phyloP scores from a whole-genome alignment of 805 yeast species.

The Candida corydali region DNA sequence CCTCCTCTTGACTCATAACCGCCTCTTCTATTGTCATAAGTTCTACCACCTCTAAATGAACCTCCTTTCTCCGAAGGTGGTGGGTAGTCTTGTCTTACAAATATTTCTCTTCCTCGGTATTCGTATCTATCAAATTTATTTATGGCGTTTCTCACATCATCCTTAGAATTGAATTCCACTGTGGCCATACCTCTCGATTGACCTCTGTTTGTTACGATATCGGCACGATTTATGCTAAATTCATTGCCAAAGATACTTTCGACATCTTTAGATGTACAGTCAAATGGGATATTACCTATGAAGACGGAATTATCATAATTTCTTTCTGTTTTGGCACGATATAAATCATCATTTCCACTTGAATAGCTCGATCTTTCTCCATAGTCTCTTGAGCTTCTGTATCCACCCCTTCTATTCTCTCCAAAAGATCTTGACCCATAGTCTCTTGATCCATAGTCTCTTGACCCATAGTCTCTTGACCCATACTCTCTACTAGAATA shows the following conservation, averaged over 20 bases:
- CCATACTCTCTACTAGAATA: slow-evolving; percentile 6
- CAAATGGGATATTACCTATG: slow-evolving; percentile 70
- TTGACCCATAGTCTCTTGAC: slow-evolving; percentile 10
- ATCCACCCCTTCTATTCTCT: slow-evolving; percentile 14
- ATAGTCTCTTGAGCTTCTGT: slow-evolving; percentile 23
- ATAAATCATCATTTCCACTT: slow-evolving; percentile 19
- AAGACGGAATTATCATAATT: slow-evolving; percentile 67
- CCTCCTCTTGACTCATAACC: slow-evolving; percentile 12
- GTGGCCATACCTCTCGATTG: slow-evolving; percentile 89
- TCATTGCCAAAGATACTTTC: slow-evolving; percentile 52
- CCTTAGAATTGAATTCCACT: slow-evolving; percentile 68
- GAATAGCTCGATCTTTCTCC: slow-evolving; percentile 13
- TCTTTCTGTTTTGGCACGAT: slow-evolving; percentile 40
- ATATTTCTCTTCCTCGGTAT: slow-evolving; percentile 72
- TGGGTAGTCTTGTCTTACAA: slow-evolving; percentile 88
- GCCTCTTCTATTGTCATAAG: slow-evolving; percentile 11
- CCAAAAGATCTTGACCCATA: slow-evolving; percentile 11
- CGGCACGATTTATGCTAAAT: slow-evolving; percentile 68
- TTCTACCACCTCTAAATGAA: slow-evolving; percentile 15
- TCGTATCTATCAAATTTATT: slow-evolving; percentile 59
- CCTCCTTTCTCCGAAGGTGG: slow-evolving; percentile 52
- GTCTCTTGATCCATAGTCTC: slow-evolving; percentile 15
- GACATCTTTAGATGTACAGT: slow-evolving; percentile 54
- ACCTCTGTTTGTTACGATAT: slow-evolving; percentile 73
- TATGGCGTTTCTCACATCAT: slow-evolving; percentile 71